Percentiles rank a stretch among this genome's conserved stretches.
Evolutionary conservation across 495 filamentous ascomycete species (phyloP).

Genomic region (Xylaria telfairii): DNA sequence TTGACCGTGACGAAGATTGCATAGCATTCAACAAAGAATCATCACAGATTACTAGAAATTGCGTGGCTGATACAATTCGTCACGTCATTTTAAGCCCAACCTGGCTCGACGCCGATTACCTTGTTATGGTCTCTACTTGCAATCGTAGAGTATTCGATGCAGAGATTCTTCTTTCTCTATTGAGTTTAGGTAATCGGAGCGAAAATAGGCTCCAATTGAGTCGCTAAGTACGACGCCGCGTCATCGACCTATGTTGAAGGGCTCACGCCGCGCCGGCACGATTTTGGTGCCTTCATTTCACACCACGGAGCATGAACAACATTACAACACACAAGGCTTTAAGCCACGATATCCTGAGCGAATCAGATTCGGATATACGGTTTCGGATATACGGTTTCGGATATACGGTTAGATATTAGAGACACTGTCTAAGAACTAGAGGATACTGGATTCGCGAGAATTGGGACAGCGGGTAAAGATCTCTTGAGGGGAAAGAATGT

Average conservation of each 20-base stretch:
- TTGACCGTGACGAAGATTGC: slow-evolving; percentile 53
- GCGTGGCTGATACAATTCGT: background rate
- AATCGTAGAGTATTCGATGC: background rate
- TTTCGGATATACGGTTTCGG: too few relatives aligned
- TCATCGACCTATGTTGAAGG: background rate
- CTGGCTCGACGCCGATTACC: background rate
- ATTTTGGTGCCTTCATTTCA: background rate
- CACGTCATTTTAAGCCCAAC: background rate
- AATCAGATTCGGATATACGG: background rate
- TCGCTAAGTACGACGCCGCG: background rate
- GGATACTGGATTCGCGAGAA: background rate
- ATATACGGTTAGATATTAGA: background rate
- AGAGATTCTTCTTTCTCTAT: background rate
- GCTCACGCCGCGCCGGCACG: background rate
- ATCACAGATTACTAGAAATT: background rate
- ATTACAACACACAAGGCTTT: background rate
- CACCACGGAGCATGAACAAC: background rate
- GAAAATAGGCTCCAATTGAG: background rate
- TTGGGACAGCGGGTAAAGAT: background rate
- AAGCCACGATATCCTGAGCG: background rate
- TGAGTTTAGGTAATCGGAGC: too few relatives aligned
- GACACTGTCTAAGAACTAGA: background rate
- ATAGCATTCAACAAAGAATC: slow-evolving; percentile 27
- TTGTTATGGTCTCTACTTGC: background rate
- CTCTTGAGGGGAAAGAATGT: too few relatives aligned